These are phyloP conservation scores for Juglanconis juglandina DNA, from an alignment of 2,329 filamentous ascomycete genomes.

Conservation along the genomic window DNA sequence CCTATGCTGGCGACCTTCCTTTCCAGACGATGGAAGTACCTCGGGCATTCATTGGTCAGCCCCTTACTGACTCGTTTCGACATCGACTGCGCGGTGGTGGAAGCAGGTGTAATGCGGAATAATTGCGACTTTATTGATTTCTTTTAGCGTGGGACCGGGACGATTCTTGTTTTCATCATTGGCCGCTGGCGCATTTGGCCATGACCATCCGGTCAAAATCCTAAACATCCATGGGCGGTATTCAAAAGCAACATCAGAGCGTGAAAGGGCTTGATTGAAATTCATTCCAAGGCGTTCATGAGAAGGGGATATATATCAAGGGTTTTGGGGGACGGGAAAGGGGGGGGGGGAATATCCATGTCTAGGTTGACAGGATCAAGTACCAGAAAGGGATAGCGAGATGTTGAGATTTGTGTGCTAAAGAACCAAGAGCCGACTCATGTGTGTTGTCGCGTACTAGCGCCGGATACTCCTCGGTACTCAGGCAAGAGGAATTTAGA, in stretches of 20 bases:
- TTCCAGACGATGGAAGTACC: background rate
- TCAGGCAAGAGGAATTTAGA: background rate
- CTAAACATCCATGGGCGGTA: background rate
- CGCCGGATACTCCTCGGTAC: background rate
- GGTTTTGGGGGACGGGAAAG: background rate
- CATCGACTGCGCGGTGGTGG: background rate
- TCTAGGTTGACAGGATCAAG: background rate
- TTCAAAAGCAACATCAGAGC: constrained; percentile 8
- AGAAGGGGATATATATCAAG: constrained; percentile 9
- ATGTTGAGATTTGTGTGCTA: background rate
- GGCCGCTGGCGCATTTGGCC: background rate
- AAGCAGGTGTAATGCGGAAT: background rate
- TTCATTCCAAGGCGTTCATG: constrained; percentile 8
- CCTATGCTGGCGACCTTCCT: background rate
- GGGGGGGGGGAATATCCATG: background rate
- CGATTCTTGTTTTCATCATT: background rate
- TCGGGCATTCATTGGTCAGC: background rate
- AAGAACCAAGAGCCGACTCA: background rate
- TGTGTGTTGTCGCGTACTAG: background rate
- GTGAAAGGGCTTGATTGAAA: constrained; percentile 2
- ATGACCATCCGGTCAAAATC: background rate
- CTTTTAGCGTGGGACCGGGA: background rate
- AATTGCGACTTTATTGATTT: background rate
- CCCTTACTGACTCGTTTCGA: background rate
- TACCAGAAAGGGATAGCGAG: background rate